Conservation (phyloP, 2,329 filamentous ascomycete genomes). For the Aspergillus novoparasiticus region DNA sequence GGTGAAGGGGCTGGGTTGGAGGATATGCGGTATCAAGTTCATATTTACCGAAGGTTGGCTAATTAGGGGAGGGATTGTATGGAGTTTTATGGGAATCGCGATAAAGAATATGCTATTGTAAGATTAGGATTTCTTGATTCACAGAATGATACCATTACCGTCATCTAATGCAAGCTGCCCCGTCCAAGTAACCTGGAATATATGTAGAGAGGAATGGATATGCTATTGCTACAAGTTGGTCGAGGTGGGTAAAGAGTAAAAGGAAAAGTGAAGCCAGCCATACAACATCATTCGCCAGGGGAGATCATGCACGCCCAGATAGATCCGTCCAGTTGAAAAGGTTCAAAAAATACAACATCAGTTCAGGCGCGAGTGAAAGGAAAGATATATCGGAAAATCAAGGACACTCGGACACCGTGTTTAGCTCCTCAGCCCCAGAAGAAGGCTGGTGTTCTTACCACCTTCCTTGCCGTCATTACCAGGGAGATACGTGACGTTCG, state of each 20-base stretch:
- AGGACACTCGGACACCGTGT: constrained; percentile 19
- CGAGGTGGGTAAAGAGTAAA: constrained; percentile 23
- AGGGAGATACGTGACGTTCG: constrained; percentile 94
- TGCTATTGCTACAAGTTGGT: constrained; percentile 31
- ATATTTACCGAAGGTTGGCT: constrained; percentile 65
- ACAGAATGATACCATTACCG: constrained; percentile 2
- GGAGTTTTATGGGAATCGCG: background rate
- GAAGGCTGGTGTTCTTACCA: constrained; percentile 66
- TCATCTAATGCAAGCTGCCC: background rate
- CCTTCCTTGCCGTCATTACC: constrained; percentile 63
- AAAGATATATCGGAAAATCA: constrained; percentile 26
- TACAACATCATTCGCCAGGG: constrained; percentile 30
- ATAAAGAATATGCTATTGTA: background rate
- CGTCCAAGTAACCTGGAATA: background rate
- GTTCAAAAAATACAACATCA: constrained; percentile 6
- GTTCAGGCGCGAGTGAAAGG: constrained; percentile 1
- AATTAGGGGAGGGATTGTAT: background rate
- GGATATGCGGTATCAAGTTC: constrained; percentile 93
- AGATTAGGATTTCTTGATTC: constrained; percentile 7
- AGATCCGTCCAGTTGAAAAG: constrained; percentile 22
- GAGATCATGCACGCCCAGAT: constrained; percentile 31
- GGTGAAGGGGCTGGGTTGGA: constrained; percentile 85
- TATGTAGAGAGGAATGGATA: constrained; percentile 27
- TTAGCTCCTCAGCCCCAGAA: constrained; percentile 66
- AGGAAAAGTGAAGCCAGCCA: constrained; percentile 23